These are phyloP conservation scores for Nemania bipapillata DNA, from an alignment of 2,329 filamentous ascomycete species.

Conservation along the genomic window DNA sequence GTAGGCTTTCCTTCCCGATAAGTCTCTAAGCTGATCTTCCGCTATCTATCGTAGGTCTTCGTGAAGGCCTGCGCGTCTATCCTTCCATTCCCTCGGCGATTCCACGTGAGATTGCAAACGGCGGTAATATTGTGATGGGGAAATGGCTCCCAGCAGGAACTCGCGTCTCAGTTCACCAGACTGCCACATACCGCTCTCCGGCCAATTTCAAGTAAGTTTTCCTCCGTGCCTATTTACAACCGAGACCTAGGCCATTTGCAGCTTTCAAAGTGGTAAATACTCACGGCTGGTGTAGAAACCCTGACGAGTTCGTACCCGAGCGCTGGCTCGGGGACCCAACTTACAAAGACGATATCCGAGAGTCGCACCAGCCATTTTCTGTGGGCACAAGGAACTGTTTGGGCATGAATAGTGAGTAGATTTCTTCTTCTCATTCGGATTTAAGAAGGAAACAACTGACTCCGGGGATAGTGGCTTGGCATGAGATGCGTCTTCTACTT, in stretches of 20 bases:
- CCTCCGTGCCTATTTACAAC: background rate
- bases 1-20: no score
- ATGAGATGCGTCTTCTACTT: conserved; percentile 39
- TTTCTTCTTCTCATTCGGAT: background rate
- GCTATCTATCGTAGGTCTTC: conserved; percentile 32
- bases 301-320: conserved; percentile 38
- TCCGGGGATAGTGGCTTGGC: conserved; percentile 33
- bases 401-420: conserved; percentile 40
- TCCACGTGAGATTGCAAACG: conserved; percentile 42
- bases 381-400: conserved; percentile 41
- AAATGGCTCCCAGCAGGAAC: conserved; percentile 40
- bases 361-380: conserved; percentile 40
- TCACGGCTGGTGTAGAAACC: conserved; percentile 26
- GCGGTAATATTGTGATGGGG: conserved; percentile 40
- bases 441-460: conserved; percentile 15
- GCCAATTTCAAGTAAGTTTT: conserved; percentile 31
- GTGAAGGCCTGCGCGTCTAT: conserved; percentile 44
- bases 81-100: conserved; percentile 41
- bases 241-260: background rate
- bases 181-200: conserved; percentile 36
- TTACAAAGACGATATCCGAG: conserved; percentile 33
- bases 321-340: conserved; percentile 37
- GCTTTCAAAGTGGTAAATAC: background rate
- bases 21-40: background rate
- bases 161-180: conserved; percentile 39